phyloP scores from a whole-genome alignment of 805 yeast species.

The Yarrowia sp. region DNA sequence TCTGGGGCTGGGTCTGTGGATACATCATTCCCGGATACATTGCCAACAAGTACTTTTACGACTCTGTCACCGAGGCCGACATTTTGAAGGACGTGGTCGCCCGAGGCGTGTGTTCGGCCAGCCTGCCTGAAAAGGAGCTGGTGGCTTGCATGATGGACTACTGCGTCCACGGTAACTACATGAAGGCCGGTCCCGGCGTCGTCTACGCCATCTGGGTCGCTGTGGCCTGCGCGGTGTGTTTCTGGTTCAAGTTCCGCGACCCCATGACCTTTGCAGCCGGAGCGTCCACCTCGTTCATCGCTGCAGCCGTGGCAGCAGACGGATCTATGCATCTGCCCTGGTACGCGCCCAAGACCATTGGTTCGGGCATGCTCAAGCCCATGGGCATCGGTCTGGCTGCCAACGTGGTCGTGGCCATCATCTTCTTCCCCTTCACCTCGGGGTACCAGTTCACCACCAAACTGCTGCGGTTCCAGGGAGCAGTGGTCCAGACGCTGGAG shows the following conservation, averaged over 20 bases:
- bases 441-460: constrained; percentile 25
- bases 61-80: constrained; percentile 21
- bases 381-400: constrained; percentile 21
- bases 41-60: constrained; percentile 30
- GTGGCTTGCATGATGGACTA: background rate
- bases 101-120: constrained; percentile 10
- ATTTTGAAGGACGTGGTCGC: constrained; percentile 8
- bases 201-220: constrained; percentile 30
- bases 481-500: background rate
- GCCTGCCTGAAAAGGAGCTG: background rate
- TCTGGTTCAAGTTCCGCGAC: constrained; percentile 24
- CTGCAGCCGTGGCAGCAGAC: constrained; percentile 3
- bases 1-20: constrained; percentile 27
- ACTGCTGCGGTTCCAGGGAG: background rate
- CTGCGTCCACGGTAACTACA: constrained; percentile 17
- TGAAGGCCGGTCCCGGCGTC: constrained; percentile 12
- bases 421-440: constrained; percentile 20
- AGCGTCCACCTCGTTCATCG: constrained; percentile 6
- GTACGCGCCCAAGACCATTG: constrained; percentile 19
- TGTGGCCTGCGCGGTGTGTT: background rate
- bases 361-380: constrained; percentile 15
- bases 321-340: constrained; percentile 1
- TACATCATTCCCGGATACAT: constrained; percentile 27
- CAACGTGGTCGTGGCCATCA: constrained; percentile 15
- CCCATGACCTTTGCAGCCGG: constrained; percentile 14